Base-by-base conservation (phyloP, 2,329 filamentous ascomycete genomes). In the Xylogone sp. region DNA sequence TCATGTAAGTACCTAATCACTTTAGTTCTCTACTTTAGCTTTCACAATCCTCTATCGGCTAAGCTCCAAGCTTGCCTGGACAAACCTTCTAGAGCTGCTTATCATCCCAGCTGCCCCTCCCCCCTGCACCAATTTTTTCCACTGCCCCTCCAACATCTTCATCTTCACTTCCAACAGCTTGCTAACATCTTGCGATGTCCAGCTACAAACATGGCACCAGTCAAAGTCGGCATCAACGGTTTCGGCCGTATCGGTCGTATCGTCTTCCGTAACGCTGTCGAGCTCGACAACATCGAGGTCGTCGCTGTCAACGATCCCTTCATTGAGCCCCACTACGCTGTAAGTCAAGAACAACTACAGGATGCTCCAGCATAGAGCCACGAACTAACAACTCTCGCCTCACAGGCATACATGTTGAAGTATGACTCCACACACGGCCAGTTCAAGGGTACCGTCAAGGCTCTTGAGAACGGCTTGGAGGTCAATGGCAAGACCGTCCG, bases 231-330 rank as follows among this genome's bases (percentile, higher is more conserved):
- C 75, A 97, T 96, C 87, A 97, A 97, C 88, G 93, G 94, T 76
- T 99, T 99, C 83, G 94, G 94, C 81, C 92, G 94, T 78, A 99
- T 99, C 78, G 94, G 94, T 71, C 89, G 94, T 75, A 97, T 99
- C 75, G 87, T 97, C 82, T 94, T 97, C 88, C 90, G 93, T 81
- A 97, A 97, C 81, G 90, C 93, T 69, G 73, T 95, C 71, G 87
- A 95, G 84, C 88, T 93, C 78, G 76, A 82, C 68, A 88, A 95
- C 55, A 88, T 97, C 71, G 83, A 96, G 68, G 82, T 99, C 68
- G 90, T 97, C 69, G 93, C 94, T 67, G 90, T 97, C 79, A 97
- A 99, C 83, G 94, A 97, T 75, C 94, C 94, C 67, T 97, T 99
- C 87, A 97, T 99, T 78, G 92, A 97, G 78, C 84, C 89, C 69